Base-by-base conservation (phyloP, 495 filamentous ascomycete genomes). In the Schizothecium vesticola region DNA sequence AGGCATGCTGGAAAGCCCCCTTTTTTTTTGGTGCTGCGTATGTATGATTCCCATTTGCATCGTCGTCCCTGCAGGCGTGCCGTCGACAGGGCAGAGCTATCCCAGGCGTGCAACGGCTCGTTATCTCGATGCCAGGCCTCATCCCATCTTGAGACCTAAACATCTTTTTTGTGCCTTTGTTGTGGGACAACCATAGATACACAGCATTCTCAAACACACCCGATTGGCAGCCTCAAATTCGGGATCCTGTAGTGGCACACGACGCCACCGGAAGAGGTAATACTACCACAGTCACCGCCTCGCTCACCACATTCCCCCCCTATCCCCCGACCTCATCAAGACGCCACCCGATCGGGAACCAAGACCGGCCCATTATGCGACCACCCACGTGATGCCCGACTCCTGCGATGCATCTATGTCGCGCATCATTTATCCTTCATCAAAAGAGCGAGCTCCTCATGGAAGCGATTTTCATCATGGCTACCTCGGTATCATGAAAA, bases 331-430 rank as follows among this genome's bases (percentile, higher is more conserved):
- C 67, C 28, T 68, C 67, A 64, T 21, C 19, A 19, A 21, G 21
- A 33, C 36, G 13, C 21, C 66, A 2, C 33, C 67, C 60, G n/a
- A 68, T 68, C 51, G 55, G 64, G 33, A 23, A 26, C 10, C 24
- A 25, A 12, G 23, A 55, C 62, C 57, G 71, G 73, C 74, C 72
- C 69, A 55, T 73, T 68, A 67, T 76, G 74, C 75, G 68, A 70
- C 74, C 74, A 51, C 63, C 70, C 78, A 80, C 78, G 77, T 79
- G 78, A 79, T 67, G 28, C 3, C 19, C 13, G 19, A 22, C 19
- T 63, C 64, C 77, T 80, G 78, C 77, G 74, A 74, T 67, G 76
- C 73, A 77, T 64, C 62, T 75, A 79, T 77, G 77, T 78, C 73
- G 75, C 77, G 77, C 77, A 78, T 69, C 72, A 72, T 75, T 80